These are phyloP conservation scores for Boletus pseudo-olivaceus DNA, from an alignment of 768 basidiomycete species.

Conservation along the genomic window DNA sequence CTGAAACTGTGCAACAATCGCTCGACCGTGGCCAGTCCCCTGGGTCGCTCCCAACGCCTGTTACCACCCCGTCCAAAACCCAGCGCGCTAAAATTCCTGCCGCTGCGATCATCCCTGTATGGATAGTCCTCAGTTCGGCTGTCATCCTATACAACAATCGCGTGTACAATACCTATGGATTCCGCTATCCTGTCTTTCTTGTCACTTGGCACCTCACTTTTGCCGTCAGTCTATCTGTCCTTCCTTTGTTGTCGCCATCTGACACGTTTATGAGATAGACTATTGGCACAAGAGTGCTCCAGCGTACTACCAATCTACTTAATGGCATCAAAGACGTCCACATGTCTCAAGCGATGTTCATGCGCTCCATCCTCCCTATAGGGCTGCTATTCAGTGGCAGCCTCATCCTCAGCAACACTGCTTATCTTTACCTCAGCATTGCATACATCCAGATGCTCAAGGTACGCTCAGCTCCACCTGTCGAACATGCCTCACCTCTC, in stretches of 20 bases:
- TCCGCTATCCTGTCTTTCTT: slow-evolving; percentile 89
- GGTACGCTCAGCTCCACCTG: slow-evolving; percentile 36
- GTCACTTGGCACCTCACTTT: slow-evolving; percentile 83
- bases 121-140: slow-evolving; percentile 84
- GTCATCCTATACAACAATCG: slow-evolving; percentile 98
- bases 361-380: slow-evolving; percentile 88
- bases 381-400: slow-evolving; percentile 91
- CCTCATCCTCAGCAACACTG: slow-evolving; percentile 87
- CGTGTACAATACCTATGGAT: slow-evolving; percentile 76
- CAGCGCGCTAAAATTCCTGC: slow-evolving; percentile 58
- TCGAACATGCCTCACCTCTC: neutral
- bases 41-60: slow-evolving; percentile 54
- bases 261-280: slow-evolving; percentile 38
- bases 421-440: slow-evolving; percentile 87
- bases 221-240: slow-evolving; percentile 42
- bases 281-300: slow-evolving; percentile 81
- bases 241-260: neutral
- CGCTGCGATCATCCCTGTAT: slow-evolving; percentile 78
- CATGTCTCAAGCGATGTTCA: slow-evolving; percentile 74
- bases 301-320: slow-evolving; percentile 76
- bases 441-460: slow-evolving; percentile 98
- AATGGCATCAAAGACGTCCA: slow-evolving; percentile 77
- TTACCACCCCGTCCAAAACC: slow-evolving; percentile 39
- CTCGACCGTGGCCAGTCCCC: slow-evolving; percentile 6
- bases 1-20: neutral